Conservation (phyloP, 164 flowering plant species). For the Magnolia kwangsiensis region DNA sequence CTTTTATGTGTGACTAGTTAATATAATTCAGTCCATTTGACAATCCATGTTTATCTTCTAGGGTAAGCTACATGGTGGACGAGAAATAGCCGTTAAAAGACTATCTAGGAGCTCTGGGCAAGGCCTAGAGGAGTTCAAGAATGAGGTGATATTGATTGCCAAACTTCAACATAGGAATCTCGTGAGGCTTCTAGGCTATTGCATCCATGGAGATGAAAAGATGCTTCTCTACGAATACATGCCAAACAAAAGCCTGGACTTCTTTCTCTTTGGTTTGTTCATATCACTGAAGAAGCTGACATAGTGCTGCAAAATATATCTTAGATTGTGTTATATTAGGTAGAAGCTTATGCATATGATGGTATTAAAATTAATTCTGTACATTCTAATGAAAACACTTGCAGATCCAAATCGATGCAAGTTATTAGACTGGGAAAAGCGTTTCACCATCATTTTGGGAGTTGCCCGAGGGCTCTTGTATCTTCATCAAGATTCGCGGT, state of each 20-base stretch:
- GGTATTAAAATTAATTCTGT: neutral
- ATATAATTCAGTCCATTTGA: too few species aligned
- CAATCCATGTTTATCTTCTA: neutral
- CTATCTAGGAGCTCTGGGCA: slow-evolving; percentile 10
- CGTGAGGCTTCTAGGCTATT: slow-evolving; percentile 12
- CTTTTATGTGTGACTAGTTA: too few species aligned
- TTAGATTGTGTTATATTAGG: neutral
- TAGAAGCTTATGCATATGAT: neutral
- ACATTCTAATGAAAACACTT: neutral
- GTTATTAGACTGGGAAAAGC: slow-evolving; percentile 30
- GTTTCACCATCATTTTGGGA: slow-evolving; percentile 29
- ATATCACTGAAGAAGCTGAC: neutral
- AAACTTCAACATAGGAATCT: slow-evolving; percentile 18
- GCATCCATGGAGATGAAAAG: slow-evolving; percentile 14
- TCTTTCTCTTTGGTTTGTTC: slow-evolving; percentile 8
- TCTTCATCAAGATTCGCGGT: slow-evolving; percentile 54
- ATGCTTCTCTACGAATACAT: slow-evolving; percentile 15
- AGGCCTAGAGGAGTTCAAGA: slow-evolving; percentile 18
- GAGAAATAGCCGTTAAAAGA: slow-evolving; percentile 15
- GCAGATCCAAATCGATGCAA: slow-evolving; percentile 21
- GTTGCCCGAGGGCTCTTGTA: slow-evolving; percentile 52
- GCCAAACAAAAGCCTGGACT: slow-evolving; percentile 17
- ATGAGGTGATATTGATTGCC: slow-evolving; percentile 12
- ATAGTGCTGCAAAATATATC: neutral
- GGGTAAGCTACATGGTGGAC: slow-evolving; percentile 1